Evolutionary conservation across 345 rosid species (phyloP), one percentile per base, ranked within the genome.

Genomic region (Eucalyptus regnans): DNA sequence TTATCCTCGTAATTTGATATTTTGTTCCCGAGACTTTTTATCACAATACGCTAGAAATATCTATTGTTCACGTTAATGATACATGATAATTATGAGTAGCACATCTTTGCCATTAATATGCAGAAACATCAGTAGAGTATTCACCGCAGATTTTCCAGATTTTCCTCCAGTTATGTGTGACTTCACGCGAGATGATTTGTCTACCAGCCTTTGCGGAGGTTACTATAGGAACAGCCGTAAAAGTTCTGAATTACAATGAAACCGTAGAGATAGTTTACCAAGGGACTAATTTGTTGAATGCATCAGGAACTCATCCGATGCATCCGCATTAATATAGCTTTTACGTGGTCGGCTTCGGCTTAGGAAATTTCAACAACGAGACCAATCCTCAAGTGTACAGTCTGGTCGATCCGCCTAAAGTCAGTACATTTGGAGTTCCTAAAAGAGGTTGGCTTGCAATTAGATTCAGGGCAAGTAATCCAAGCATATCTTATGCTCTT

Each of bases 271-370:
- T 86, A 17, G 89, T 90, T 11, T 88, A 58, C 60, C 91, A 90
- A 90, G 90, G 90, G 43, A 90, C 90, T 12, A 80, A 48, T 81
- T 17, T 90, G 27, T 50, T 71, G 49, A 66, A 83, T 2, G 86
- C 86, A 5, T 49, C 90, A 1, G 56, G 12, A 11, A 68, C 68
- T 50, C 91, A 88, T 49, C 91, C 91, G 3, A 88, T 90, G 90
- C 91, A 90, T 51, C 10, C 86, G 10, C 91, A 88, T 33, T 86
- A 88, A 13, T 29, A 87, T 17, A 90, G 91, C 88, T 86, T 90
- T 68, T 90, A 88, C 27, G 85, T 71, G 12, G 86, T 90, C 4
- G 89, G 89, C 3, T 33, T 23, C 27, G 66, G 89, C 8, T 12
- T 20, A 4, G 89, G 91, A 20, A 87, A 90, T 48, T 88, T 87